Conservation (phyloP, 805 yeast genomes). For the Yarrowia deformans region DNA sequence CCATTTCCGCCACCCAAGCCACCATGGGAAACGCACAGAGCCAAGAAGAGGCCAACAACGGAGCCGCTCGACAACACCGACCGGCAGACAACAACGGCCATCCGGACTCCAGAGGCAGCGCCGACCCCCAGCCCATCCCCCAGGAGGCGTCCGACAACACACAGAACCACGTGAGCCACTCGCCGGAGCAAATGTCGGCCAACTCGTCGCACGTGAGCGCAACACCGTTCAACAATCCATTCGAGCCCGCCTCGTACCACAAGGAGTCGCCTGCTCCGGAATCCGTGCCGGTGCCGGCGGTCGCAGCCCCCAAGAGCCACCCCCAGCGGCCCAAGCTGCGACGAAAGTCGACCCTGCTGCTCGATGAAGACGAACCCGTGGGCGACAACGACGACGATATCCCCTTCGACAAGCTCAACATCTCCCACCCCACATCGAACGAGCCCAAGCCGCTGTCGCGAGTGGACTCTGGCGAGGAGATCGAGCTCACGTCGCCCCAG, state of each 20-base stretch:
- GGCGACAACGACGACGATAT: constrained; percentile 48
- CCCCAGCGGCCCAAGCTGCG: constrained; percentile 48
- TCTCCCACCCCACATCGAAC: constrained; percentile 45
- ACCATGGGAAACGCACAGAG: constrained; percentile 38
- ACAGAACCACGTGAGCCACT: constrained; percentile 24
- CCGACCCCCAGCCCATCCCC: constrained; percentile 16
- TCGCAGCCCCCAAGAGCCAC: not conserved
- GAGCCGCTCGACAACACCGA: not conserved
- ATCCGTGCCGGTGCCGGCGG: not conserved
- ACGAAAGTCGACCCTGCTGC: constrained; percentile 73
- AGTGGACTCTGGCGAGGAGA: constrained; percentile 50
- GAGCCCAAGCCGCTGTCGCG: constrained; percentile 48
- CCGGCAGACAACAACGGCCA: constrained; percentile 1
- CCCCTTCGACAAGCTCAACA: constrained; percentile 61
- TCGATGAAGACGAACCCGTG: constrained; percentile 64
- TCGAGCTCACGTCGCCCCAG: constrained; percentile 46
- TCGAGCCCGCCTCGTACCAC: constrained; percentile 37
- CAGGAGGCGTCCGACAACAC: not conserved
- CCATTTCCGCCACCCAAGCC: not conserved
- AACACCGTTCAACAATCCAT: constrained; percentile 30
- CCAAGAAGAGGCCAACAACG: constrained; percentile 33
- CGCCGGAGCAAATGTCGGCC: constrained; percentile 32
- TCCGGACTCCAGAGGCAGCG: not conserved
- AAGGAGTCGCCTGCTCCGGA: constrained; percentile 30
- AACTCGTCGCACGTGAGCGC: constrained; percentile 27